Conservation (phyloP, 306 rosid species). For the Corylus heterophylla region DNA sequence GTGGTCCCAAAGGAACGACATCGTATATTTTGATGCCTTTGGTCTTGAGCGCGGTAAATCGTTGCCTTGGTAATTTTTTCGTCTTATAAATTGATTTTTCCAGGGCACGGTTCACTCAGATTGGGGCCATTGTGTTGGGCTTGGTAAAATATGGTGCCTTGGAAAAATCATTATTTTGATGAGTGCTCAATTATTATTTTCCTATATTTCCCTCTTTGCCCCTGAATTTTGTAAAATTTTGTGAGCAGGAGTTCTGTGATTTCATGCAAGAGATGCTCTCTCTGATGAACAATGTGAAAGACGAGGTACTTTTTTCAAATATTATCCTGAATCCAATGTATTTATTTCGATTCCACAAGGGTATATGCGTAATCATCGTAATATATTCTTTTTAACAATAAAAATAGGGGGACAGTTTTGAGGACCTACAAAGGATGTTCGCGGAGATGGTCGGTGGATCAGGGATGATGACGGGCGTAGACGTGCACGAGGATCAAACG, state of each 20-base stretch:
- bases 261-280: slow-evolving; percentile 93
- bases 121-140: neutral
- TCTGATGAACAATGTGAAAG: slow-evolving; percentile 85
- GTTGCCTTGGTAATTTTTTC: slow-evolving; percentile 1
- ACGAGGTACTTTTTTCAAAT: slow-evolving; percentile 49
- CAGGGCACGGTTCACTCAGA: too few relatives aligned
- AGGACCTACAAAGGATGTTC: slow-evolving; percentile 86
- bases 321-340: neutral
- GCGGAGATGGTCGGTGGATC: slow-evolving; percentile 84
- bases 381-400: neutral
- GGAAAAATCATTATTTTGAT: neutral
- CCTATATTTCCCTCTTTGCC: neutral
- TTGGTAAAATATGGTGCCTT: neutral
- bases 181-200: neutral
- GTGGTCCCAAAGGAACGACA: slow-evolving; percentile 3
- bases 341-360: neutral
- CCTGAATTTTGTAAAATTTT: neutral
- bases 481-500: slow-evolving; percentile 42
- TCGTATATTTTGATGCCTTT: slow-evolving; percentile 8
- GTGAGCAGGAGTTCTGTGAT: slow-evolving; percentile 72
- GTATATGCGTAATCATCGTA: neutral
- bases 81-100: neutral
- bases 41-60: slow-evolving; percentile 31
- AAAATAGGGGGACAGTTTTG: slow-evolving; percentile 74
- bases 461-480: slow-evolving; percentile 39